Percentiles rank a stretch among this genome's conserved stretches.
Conservation (phyloP, 164 flowering plant genomes). For the Nymphaea thermarum region DNA sequence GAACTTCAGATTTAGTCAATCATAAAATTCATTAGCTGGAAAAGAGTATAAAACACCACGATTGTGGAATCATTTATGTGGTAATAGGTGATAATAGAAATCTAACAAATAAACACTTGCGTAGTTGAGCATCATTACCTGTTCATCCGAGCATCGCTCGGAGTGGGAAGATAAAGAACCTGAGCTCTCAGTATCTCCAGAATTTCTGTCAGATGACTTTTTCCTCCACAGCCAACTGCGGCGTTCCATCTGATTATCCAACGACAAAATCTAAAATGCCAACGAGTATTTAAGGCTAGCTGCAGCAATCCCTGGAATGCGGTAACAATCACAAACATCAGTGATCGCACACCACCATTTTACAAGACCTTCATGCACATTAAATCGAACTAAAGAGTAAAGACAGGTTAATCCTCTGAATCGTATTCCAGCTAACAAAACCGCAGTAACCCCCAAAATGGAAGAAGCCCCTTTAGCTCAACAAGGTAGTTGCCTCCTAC, state of each 20-base stretch:
- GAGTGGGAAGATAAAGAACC: conserved; percentile 50
- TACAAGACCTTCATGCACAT: not conserved
- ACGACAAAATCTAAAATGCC: conserved; percentile 6
- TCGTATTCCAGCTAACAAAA: too few relatives aligned
- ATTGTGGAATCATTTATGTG: too few relatives aligned
- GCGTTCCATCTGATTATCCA: conserved; percentile 25
- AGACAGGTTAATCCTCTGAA: too few relatives aligned
- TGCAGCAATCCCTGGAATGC: not conserved
- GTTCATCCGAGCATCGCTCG: conserved; percentile 47
- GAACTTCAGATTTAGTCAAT: too few relatives aligned
- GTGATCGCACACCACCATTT: not conserved
- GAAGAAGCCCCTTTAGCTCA: too few relatives aligned
- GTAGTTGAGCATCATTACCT: conserved; percentile 15
- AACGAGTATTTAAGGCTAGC: conserved; percentile 16
- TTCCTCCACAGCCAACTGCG: conserved; percentile 50
- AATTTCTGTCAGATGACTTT: conserved; percentile 38
- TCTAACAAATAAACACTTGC: not conserved
- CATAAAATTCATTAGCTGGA: too few relatives aligned
- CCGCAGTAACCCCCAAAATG: too few relatives aligned
- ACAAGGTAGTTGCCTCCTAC: too few relatives aligned
- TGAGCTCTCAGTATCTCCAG: conserved; percentile 50
- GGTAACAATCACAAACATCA: not conserved
- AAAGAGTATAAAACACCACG: too few relatives aligned
- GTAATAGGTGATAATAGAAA: not conserved
- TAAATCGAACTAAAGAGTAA: too few relatives aligned